Evolutionary conservation across 2,329 filamentous ascomycete genomes (phyloP), one percentile per base, ranked within the genome.

Genomic region (Lomentospora prolificans): DNA sequence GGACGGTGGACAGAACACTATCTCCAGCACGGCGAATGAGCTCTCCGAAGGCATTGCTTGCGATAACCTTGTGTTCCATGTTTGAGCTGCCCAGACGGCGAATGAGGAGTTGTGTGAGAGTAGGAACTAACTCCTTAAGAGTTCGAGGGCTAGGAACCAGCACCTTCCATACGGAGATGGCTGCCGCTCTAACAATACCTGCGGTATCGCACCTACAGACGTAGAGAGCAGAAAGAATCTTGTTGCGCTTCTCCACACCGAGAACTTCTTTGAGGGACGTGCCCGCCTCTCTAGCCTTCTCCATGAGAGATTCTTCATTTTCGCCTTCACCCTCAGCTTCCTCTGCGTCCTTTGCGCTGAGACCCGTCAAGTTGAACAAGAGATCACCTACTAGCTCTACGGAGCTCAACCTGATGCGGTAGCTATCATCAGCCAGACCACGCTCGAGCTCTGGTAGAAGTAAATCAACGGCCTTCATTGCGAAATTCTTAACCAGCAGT

Each of bases 31-130:
- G 96, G 65, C 94, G 86, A 65, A 99, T 97, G 61, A 99, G 83
- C 69, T 99, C 94, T 66, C 94, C 94, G 56, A 99, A 79, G 51
- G 94, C 90, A 69, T 97, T 97, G 69, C 92, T 92, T 61, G 95
- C 94, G 76, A 99, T 99, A 63, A 96, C 87, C 76, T 96, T 97
- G 71, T 99, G 94, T 70, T 99, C 94, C 86, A 95, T 91, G 66
- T 96, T 97, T 50, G 91, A 87, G 69, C 91, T 97, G 59, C 90
- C 94, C 62, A 99, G 81, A 51, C 94, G 88, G 58, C 89, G 85
- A 67, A 99, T 97, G 63, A 99, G 87, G 60, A 99, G 84, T 68
- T 96, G 91, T 4, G 90, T 95, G 58, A 99, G 85, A 1, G 90
- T 96, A 48, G 94, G 92, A 50, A 96, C 87, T 65, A 99, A 82